phyloP scores from a whole-genome alignment of 768 basidiomycete species.

The Xerocomus spinulosus region DNA sequence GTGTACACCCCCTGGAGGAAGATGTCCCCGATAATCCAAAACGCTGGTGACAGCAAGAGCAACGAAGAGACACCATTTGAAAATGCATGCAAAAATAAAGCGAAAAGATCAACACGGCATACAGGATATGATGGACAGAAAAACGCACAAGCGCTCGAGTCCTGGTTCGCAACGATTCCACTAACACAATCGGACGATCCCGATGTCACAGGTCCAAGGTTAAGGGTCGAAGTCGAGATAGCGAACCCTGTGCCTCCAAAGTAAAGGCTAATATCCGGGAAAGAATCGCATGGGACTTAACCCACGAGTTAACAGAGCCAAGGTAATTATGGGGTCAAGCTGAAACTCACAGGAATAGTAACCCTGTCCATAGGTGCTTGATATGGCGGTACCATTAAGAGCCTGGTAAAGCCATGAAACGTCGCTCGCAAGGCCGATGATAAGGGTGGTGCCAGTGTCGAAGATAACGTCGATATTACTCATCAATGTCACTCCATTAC shows the following conservation, averaged over 20 bases:
- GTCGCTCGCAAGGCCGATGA: conserved; percentile 1
- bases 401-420: conserved; percentile 19
- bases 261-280: conserved; percentile 30
- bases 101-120: background rate
- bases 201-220: conserved; percentile 30
- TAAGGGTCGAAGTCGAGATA: conserved; percentile 32
- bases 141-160: background rate
- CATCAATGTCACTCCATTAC: conserved; percentile 1
- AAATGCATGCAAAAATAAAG: background rate
- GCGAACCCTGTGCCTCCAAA: conserved; percentile 35
- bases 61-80: background rate
- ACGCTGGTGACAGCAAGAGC: conserved; percentile 6
- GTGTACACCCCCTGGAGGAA: conserved; percentile 44
- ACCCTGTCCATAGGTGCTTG: conserved; percentile 18
- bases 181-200: conserved; percentile 30
- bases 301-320: background rate
- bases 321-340: conserved; percentile 2
- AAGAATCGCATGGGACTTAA: conserved; percentile 30
- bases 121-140: background rate
- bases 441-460: conserved; percentile 20
- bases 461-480: conserved; percentile 11
- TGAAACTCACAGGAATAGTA: conserved; percentile 29
- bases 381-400: conserved; percentile 25
- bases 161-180: conserved; percentile 17
- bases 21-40: conserved; percentile 20